Conservation (phyloP, 2,329 filamentous ascomycete genomes). For the Coniochaeta sp. region DNA sequence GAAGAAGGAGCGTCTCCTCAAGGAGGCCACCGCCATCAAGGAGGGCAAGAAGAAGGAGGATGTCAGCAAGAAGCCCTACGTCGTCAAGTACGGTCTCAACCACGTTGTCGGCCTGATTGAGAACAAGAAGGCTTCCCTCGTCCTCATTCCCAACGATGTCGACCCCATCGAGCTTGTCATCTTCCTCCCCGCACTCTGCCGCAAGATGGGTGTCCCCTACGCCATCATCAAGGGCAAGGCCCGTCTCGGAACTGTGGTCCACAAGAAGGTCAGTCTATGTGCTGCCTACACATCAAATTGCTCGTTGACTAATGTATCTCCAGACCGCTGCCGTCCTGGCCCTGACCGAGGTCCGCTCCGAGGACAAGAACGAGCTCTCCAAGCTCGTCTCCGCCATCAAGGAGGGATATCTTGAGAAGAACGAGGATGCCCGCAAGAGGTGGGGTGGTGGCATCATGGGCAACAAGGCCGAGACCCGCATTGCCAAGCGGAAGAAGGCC, state of each 20-base stretch:
- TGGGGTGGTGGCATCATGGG: constrained; percentile 99
- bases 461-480: constrained; percentile 76
- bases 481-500: constrained; percentile 87
- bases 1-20: constrained; percentile 99
- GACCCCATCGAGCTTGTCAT: constrained; percentile 99
- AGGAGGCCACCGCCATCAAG: constrained; percentile 95
- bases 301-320: neutral
- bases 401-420: constrained; percentile 96
- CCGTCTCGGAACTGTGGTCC: constrained; percentile 94
- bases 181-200: constrained; percentile 97
- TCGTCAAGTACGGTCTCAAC: constrained; percentile 99
- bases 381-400: constrained; percentile 96
- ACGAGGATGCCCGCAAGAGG: constrained; percentile 82
- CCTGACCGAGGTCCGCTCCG: constrained; percentile 89
- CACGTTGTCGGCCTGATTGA: constrained; percentile 95
- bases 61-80: constrained; percentile 99
- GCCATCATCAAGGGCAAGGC: constrained; percentile 99
- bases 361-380: constrained; percentile 97
- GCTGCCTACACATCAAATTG: neutral
- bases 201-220: constrained; percentile 99
- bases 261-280: constrained; percentile 74
- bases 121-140: constrained; percentile 99
- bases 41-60: constrained; percentile 99
- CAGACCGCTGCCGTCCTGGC: constrained; percentile 94
- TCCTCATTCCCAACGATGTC: constrained; percentile 98